Percentiles rank a stretch among this genome's conserved stretches.
These are phyloP conservation scores for Dictyostelium discoideum DNA, from an alignment of 78 protist genomes.

Conservation along the genomic window DNA sequence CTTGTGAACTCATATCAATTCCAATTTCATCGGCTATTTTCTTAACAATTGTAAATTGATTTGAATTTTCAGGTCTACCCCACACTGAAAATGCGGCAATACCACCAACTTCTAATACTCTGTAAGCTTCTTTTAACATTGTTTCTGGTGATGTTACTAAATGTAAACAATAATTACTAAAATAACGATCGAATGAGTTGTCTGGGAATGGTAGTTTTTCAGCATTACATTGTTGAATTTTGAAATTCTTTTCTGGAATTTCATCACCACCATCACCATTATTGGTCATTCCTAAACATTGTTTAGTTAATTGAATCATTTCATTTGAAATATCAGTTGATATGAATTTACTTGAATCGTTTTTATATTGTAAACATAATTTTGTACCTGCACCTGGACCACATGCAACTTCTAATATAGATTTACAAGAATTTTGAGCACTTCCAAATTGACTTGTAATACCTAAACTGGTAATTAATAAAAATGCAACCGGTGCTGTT, in stretches of 20 bases:
- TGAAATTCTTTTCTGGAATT: neutral
- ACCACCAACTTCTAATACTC: conserved; percentile 75
- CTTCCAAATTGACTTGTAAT: neutral
- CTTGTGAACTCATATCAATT: neutral
- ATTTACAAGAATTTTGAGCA: neutral
- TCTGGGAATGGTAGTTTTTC: conserved; percentile 44
- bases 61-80: conserved; percentile 67
- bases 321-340: conserved; percentile 32
- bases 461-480: conserved; percentile 22
- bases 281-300: neutral
- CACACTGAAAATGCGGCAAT: conserved; percentile 57
- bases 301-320: conserved; percentile 29
- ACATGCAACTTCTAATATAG: conserved; percentile 59
- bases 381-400: conserved; percentile 62
- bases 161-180: conserved; percentile 54
- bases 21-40: neutral
- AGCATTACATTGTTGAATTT: conserved; percentile 1
- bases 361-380: neutral
- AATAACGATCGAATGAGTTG: conserved; percentile 32
- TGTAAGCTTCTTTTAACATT: conserved; percentile 27
- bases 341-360: neutral
- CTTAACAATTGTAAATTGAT: conserved; percentile 33
- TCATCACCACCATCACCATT: neutral
- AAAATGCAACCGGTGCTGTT: conserved; percentile 8
- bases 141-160: conserved; percentile 37